Base-by-base conservation (phyloP, 371 early-diverging fungal genomes). In the Mortierella sp. region DNA sequence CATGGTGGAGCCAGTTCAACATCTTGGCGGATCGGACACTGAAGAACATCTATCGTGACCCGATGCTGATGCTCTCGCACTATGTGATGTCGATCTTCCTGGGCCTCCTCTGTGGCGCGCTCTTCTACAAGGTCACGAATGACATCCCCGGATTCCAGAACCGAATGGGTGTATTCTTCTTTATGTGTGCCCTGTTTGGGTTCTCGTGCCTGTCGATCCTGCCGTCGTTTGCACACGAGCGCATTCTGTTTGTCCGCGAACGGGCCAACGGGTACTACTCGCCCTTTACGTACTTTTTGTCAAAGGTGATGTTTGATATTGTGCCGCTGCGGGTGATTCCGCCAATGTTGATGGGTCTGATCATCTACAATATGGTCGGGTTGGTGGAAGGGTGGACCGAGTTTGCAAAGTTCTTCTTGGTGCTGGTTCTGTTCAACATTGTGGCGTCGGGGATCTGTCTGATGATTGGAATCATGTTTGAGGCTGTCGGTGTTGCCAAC, bases 361-460 rank as follows among this genome's bases (percentile, higher is more conserved):
- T 97, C 64, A 89, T 94, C 1, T 98, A 96, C 87, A 93, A 90
- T 48, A 96, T 98, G 97, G 94, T 96, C 11, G 97, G 97, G 0
- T 87, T 96, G 4, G 92, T 94, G 2, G 87, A 91, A 26, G 93
- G 90, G 0, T 89, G 90, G 39, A 76, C 75, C 19, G 91, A 93
- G 68, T 96, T 95, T 87, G 80, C 92, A 63, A 94, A 95, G 80
- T 98, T 96, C 85, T 77, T 97, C 44, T 84, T 95, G 31, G 94
- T 95, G 0, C 83, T 98, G 43, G 90, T 96, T 0, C 81, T 97
- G 44, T 98, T 98, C 86, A 94, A 96, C 79, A 82, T 96, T 61
- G 94, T 96, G 1, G 93, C 95, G 0, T 96, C 97, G 16, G 91
- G 94, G 41, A 85, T 95, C 14, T 97, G 97, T 83, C 79, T 97